Evolutionary conservation across 441 rosid genomes (phyloP).

Genomic region (Macaranga tanarius): DNA sequence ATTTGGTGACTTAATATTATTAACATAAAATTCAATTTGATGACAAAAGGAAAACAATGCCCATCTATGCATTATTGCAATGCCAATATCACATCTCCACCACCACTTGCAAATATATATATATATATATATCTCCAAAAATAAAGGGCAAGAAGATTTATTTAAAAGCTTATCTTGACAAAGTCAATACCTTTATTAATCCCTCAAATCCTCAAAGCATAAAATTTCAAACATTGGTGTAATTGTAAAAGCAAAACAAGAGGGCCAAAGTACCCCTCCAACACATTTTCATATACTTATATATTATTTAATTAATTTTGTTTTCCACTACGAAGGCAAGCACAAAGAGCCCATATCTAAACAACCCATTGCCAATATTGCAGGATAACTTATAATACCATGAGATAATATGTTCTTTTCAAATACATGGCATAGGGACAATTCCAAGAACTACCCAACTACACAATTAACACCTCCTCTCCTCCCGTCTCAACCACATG

Average conservation of each 20-base stretch:
- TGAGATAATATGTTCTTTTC: slow-evolving; percentile 23
- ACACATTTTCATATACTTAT: slow-evolving; percentile 1
- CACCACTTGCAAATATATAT: slow-evolving; percentile 8
- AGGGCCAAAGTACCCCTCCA: background rate
- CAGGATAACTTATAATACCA: slow-evolving; percentile 38
- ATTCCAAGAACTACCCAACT: slow-evolving; percentile 6
- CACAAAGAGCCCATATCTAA: slow-evolving; percentile 29
- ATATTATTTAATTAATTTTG: background rate
- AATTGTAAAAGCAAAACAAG: background rate
- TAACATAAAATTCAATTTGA: background rate
- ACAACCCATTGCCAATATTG: slow-evolving; percentile 29
- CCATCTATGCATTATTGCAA: slow-evolving; percentile 6
- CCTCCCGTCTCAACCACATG: background rate
- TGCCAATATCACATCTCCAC: background rate
- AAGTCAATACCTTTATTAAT: slow-evolving; percentile 23
- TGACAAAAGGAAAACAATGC: background rate
- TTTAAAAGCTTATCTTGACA: background rate
- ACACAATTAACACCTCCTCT: background rate
- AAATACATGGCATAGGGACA: slow-evolving; percentile 35
- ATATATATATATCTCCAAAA: background rate
- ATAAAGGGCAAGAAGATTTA: slow-evolving; percentile 16
- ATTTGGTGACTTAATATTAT: slow-evolving; percentile 8
- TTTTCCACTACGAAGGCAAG: slow-evolving; percentile 35
- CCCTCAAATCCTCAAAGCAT: background rate
- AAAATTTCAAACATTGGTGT: slow-evolving; percentile 7